Evolutionary conservation across 78 protist species (phyloP), one percentile per base, ranked within the genome.

Genomic region (Monosiga brevicollis): DNA sequence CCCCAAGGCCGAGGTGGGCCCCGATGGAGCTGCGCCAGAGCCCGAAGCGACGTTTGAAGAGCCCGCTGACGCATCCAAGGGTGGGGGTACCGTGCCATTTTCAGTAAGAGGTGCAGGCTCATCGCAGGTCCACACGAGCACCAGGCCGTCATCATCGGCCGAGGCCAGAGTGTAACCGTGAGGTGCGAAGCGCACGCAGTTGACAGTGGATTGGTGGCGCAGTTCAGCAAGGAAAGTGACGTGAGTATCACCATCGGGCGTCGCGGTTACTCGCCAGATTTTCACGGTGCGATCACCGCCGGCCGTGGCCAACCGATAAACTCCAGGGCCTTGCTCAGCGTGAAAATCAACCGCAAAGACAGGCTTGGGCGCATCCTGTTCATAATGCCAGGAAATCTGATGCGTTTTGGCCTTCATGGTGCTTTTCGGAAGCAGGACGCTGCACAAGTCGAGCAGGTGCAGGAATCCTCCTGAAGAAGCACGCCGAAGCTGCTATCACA

Each of bases 141-240:
- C 42, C 29, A n/a, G 0, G 24, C 80, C 70, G 37, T 84, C 86
- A 78, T 84, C 91, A 1, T 74, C 54, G 3, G 83, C 91, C 26
- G 88, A 80, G 26, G 91, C 87, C 1, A 84, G 84, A 11, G 40
- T n/a, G 35, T 35, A 42, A 26, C 84, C 82, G 15, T n/a, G 82
- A 34, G 91, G 91, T 6, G 81, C 42, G 76, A 85, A 88, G 35
- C 91, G 88, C 22, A 88, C 86, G 39, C 15, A 76, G 86, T 88
- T 88, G 42, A 88, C 91, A 0, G 88, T 10, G 35, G 11, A 35
- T 29, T 62, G 22, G 72, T 87, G 90, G 1, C 81, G 79, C 29
- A 87, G 84, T 2, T n/a, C 49, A 25, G 88, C n/a, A 15, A 71
- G 83, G 32, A 85, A 85, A 0, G 73, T n/a, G 22, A 79, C 79